Conservation (phyloP, 371 early-diverging fungal genomes). For the Saksenaea vasiformis region DNA sequence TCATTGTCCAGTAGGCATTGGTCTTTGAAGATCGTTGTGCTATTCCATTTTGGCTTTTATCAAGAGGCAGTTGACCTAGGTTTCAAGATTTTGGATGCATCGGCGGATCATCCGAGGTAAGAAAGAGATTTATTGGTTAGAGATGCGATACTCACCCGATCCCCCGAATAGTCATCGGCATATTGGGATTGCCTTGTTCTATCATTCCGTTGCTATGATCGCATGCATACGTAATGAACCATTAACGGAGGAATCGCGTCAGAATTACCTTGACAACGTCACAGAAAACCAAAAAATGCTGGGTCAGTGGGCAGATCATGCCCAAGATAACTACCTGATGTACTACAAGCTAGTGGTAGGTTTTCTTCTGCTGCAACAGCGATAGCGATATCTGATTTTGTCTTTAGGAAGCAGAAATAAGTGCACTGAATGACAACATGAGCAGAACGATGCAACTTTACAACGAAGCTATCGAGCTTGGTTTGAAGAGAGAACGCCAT, state of each 20-base stretch:
- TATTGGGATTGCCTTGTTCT: conserved; percentile 42
- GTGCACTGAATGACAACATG: conserved; percentile 22
- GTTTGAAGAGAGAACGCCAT: conserved; percentile 26
- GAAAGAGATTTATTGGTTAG: no score
- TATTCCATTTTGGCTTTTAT: conserved; percentile 46
- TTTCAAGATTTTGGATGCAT: conserved; percentile 32
- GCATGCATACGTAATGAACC: conserved; percentile 26
- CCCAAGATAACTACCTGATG: conserved; percentile 40
- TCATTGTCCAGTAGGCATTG: conserved; percentile 22
- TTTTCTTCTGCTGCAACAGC: neutral
- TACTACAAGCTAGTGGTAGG: conserved; percentile 41
- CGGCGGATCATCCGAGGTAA: conserved; percentile 32
- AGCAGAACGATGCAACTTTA: conserved; percentile 15
- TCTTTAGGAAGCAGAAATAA: conserved; percentile 35
- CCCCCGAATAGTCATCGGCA: conserved; percentile 31
- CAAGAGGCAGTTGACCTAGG: conserved; percentile 41
- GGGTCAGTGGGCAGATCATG: conserved; percentile 29
- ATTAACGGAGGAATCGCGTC: conserved; percentile 18
- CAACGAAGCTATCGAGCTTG: conserved; percentile 32
- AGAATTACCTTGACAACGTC: conserved; percentile 25
- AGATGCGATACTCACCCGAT: no score
- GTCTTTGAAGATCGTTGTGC: conserved; percentile 38
- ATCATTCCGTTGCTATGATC: conserved; percentile 40
- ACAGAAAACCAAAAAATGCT: conserved; percentile 23
- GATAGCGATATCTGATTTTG: neutral